phyloP scores from a whole-genome alignment of 2,329 filamentous ascomycete species.

The Aaosphaeria arxii region DNA sequence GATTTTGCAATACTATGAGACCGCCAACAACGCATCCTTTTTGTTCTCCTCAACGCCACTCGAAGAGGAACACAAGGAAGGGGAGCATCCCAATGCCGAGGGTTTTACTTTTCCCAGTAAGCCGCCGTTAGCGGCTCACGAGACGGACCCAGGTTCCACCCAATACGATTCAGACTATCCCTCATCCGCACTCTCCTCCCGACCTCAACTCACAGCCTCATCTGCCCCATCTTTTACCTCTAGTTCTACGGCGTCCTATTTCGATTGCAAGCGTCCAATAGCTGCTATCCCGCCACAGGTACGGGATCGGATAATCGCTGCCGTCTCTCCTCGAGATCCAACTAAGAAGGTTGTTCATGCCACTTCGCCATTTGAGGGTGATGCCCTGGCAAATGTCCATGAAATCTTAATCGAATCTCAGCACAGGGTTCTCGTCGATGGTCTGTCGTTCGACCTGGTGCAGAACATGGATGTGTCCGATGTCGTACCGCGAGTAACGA shows the following conservation, averaged over 20 bases:
- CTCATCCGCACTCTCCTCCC: constrained; percentile 20
- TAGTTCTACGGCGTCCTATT: constrained; percentile 28
- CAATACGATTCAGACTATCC: constrained; percentile 16
- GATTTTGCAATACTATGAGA: constrained; percentile 29
- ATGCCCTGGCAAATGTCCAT: constrained; percentile 24
- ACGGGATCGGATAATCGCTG: constrained; percentile 27
- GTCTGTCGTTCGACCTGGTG: constrained; percentile 35
- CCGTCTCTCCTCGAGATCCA: constrained; percentile 20
- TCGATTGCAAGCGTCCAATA: constrained; percentile 26
- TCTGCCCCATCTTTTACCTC: constrained; percentile 31
- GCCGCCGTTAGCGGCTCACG: constrained; percentile 8
- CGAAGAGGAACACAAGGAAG: constrained; percentile 9
- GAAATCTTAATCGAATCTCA: constrained; percentile 31
- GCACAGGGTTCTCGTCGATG: constrained; percentile 31
- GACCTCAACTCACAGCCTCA: constrained; percentile 25
- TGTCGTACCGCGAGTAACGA: constrained; percentile 9
- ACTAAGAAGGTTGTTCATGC: constrained; percentile 23
- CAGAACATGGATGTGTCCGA: constrained; percentile 23
- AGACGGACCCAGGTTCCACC: constrained; percentile 5
- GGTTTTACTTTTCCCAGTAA: constrained; percentile 18
- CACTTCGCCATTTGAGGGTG: constrained; percentile 32
- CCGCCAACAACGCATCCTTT: constrained; percentile 20
- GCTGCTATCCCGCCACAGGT: constrained; percentile 19
- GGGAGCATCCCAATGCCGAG: constrained; percentile 15
- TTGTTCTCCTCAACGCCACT: constrained; percentile 30